Evolutionary conservation across 1,139 yeast species (phyloP).

Genomic region (Sugiyamaella castrensis): DNA sequence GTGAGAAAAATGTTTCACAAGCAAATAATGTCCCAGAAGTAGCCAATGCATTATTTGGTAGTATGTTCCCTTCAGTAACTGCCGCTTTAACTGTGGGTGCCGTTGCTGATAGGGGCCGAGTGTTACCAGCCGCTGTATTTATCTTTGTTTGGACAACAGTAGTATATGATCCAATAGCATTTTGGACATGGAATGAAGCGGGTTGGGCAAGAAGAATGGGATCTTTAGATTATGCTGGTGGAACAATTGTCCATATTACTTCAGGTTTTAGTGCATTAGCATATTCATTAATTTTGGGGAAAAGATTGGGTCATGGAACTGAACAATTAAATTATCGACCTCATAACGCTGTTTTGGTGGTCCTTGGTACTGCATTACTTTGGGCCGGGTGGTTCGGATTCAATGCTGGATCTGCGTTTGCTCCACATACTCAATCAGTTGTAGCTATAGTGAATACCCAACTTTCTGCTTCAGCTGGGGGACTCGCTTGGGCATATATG

Average conservation of each 20-base stretch:
- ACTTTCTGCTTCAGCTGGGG: constrained; percentile 36
- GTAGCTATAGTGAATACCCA: constrained; percentile 40
- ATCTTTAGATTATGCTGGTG: constrained; percentile 64
- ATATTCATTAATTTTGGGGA: constrained; percentile 58
- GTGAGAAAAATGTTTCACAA: constrained; percentile 36
- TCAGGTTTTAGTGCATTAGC: constrained; percentile 60
- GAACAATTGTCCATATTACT: constrained; percentile 59
- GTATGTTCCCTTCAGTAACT: constrained; percentile 51
- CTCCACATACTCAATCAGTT: constrained; percentile 50
- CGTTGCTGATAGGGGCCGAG: constrained; percentile 56
- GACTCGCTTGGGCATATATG: constrained; percentile 36
- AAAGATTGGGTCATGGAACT: constrained; percentile 33
- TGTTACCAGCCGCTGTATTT: constrained; percentile 53
- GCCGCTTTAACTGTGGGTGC: constrained; percentile 57
- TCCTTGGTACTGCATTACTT: constrained; percentile 53
- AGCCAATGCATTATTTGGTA: constrained; percentile 49
- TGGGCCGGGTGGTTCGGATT: constrained; percentile 88
- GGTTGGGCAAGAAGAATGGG: constrained; percentile 56
- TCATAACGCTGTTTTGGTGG: constrained; percentile 38
- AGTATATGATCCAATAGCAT: constrained; percentile 62
- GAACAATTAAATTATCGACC: constrained; percentile 33
- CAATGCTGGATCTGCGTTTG: constrained; percentile 76
- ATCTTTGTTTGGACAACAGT: constrained; percentile 53
- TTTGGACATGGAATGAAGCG: constrained; percentile 61
- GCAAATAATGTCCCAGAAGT: constrained; percentile 41